phyloP scores from a whole-genome alignment of 1,284 basidiomycete genomes.

The Anthracocystis setariae region DNA sequence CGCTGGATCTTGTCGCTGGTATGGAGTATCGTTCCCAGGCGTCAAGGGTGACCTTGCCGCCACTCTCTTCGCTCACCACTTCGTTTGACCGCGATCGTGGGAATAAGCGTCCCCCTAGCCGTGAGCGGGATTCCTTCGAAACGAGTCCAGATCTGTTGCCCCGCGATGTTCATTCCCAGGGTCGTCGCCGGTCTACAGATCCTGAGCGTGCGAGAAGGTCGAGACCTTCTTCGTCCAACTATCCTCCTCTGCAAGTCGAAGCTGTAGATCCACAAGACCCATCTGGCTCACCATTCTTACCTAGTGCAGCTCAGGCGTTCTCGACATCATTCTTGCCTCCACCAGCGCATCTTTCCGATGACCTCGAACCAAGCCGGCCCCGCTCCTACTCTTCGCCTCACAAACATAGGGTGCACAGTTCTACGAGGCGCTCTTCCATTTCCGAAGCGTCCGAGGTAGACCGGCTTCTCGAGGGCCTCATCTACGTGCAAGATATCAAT shows the following conservation, averaged over 20 bases:
- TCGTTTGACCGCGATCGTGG: constrained; percentile 23
- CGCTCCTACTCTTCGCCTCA: constrained; percentile 33
- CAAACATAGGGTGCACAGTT: constrained; percentile 9
- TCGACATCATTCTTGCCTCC: constrained; percentile 2
- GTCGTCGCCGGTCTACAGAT: constrained; percentile 5
- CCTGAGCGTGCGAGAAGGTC: not conserved
- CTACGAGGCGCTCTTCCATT: constrained; percentile 17
- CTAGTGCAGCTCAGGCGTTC: not conserved
- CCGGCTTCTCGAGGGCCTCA: constrained; percentile 29
- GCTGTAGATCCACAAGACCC: not conserved
- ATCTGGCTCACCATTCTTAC: not conserved
- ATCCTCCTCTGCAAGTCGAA: constrained; percentile 2
- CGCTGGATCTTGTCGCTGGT: not conserved
- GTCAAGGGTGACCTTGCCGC: constrained; percentile 31
- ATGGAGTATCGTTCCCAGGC: constrained; percentile 19
- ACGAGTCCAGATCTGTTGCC: not conserved
- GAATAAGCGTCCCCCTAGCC: not conserved
- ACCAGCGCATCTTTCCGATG: not conserved
- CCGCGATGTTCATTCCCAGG: not conserved
- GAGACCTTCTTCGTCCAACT: not conserved
- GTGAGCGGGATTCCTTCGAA: not conserved
- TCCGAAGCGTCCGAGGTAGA: constrained; percentile 28
- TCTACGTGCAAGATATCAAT: constrained; percentile 42
- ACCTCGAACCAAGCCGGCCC: constrained; percentile 20
- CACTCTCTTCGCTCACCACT: constrained; percentile 35